A percentile compares a stretch with the other conserved stretches of the same genome.
Conservation (phyloP, 331 rosid species). For the Malus hybrid region DNA sequence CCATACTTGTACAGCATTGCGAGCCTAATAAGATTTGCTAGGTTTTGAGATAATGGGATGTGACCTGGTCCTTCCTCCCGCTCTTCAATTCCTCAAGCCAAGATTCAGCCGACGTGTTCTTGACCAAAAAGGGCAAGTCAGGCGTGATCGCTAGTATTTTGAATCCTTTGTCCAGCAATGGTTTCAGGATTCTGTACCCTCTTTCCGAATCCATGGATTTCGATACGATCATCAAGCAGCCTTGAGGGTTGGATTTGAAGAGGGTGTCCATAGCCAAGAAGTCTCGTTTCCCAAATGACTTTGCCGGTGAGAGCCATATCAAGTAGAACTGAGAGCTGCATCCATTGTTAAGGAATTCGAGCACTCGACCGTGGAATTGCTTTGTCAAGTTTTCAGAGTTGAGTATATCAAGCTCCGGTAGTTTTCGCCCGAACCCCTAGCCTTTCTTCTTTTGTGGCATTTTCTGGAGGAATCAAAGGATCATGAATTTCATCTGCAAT, state of each 20-base stretch:
- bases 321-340: conserved; percentile 14
- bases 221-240: conserved; percentile 15
- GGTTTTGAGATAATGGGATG: conserved; percentile 13
- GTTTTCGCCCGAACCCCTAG: conserved; percentile 6
- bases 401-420: conserved; percentile 7
- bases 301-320: conserved; percentile 13
- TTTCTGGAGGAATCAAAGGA: conserved; percentile 1
- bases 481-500: neutral
- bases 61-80: neutral
- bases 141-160: conserved; percentile 8
- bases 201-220: conserved; percentile 9
- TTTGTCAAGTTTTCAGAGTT: neutral
- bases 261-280: conserved; percentile 10
- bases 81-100: conserved; percentile 9
- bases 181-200: conserved; percentile 9
- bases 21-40: conserved; percentile 11
- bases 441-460: conserved; percentile 2
- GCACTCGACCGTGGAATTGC: conserved; percentile 4
- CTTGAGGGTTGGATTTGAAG: conserved; percentile 7
- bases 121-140: conserved; percentile 8
- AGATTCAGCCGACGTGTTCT: conserved; percentile 14
- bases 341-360: conserved; percentile 1
- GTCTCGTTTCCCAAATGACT: neutral
- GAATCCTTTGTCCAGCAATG: conserved; percentile 3
- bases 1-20: conserved; percentile 21